These are phyloP conservation scores for rapeseed (Brassica napus) DNA, from an alignment of 345 rosid species.

Conservation along the genomic window Da-Ae NC_063452.1:63171501-63172000, in stretches of 20 bases:
- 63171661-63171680: constrained; percentile 97
- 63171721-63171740: constrained; percentile 22
- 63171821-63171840: constrained; percentile 88
- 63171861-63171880: constrained; percentile 90
- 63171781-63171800: constrained; percentile 20
- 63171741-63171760: constrained; percentile 18
- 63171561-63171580: constrained; percentile 94
- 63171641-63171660: constrained; percentile 95
- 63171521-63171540: not conserved
- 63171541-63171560: constrained; percentile 28
- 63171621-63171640: constrained; percentile 89
- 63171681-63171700: constrained; percentile 96
- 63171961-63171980: not conserved
- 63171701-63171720: constrained; percentile 75
- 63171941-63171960: not conserved
- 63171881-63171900: constrained; percentile 55
- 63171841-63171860: constrained; percentile 90
- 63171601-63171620: constrained; percentile 95
- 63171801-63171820: constrained; percentile 73
- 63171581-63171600: constrained; percentile 98
- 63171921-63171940: too few species aligned
- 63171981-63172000: too few species aligned
- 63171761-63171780: not conserved
- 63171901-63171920: too few species aligned
- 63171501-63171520: constrained; percentile 4